Percentiles rank a stretch among this genome's conserved stretches.
Conservation (phyloP, 2,329 filamentous ascomycete species). For the Aspergillus fumigatus region DNA sequence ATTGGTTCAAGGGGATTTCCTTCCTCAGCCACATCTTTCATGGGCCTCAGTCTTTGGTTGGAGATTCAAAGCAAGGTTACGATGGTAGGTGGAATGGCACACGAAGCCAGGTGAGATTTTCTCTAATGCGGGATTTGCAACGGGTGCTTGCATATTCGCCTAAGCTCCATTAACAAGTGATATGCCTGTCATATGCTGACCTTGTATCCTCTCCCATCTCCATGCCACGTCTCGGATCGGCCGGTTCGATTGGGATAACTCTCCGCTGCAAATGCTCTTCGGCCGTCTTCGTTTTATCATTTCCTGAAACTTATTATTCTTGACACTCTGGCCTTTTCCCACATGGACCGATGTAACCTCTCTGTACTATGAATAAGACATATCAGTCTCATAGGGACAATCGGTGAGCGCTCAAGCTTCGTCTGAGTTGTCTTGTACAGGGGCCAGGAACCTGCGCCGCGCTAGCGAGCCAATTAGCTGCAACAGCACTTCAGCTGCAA, state of each 20-base stretch:
- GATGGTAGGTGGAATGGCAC: conserved; percentile 2
- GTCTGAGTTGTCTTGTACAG: not conserved
- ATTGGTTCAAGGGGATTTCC: not conserved
- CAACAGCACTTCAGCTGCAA: not conserved
- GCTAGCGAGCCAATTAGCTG: not conserved
- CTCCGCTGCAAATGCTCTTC: not conserved
- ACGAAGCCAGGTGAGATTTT: conserved; percentile 16
- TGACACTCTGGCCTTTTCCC: not conserved
- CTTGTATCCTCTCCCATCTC: not conserved
- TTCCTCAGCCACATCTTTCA: conserved; percentile 1
- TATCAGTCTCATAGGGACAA: not conserved
- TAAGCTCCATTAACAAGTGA: no score
- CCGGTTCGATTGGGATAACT: not conserved
- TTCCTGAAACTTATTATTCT: not conserved
- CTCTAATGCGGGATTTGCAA: conserved; percentile 25
- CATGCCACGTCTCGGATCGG: not conserved
- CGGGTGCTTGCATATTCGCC: conserved; percentile 24
- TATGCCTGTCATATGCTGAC: not conserved
- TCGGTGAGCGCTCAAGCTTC: not conserved
- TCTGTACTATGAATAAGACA: not conserved
- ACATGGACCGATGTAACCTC: not conserved
- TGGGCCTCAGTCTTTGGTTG: not conserved
- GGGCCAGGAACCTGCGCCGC: not conserved
- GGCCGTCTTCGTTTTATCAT: not conserved
- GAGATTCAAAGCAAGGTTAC: not conserved